Percentiles rank a stretch among this genome's conserved stretches.
These are phyloP conservation scores for Aspergillus mulundensis DNA, from an alignment of 495 filamentous ascomycete genomes.

Conservation along the genomic window DNA sequence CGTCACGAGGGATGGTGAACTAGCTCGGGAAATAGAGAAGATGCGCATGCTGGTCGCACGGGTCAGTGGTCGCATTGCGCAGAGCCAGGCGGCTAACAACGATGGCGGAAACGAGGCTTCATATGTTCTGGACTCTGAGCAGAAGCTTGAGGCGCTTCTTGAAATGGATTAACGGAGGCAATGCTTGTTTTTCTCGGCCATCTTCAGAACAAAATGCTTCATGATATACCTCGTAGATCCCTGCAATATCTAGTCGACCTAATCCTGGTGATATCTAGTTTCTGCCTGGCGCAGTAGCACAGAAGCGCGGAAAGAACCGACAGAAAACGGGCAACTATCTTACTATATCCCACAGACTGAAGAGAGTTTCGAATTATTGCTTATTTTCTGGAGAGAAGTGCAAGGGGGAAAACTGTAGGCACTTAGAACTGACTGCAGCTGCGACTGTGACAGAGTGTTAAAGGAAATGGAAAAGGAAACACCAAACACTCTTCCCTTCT, in stretches of 20 bases:
- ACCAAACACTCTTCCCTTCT: conserved; percentile 7
- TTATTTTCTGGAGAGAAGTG: conserved; percentile 15
- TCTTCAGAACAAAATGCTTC: background rate
- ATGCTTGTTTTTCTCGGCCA: background rate
- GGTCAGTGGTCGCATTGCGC: conserved; percentile 57
- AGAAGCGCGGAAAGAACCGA: background rate
- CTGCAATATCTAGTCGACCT: background rate
- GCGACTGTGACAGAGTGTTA: conserved; percentile 17
- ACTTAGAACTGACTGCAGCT: conserved; percentile 18
- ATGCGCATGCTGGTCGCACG: conserved; percentile 73
- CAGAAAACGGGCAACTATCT: background rate
- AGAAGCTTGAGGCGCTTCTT: conserved; percentile 35
- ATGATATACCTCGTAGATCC: background rate
- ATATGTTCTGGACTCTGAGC: conserved; percentile 28
- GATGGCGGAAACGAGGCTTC: conserved; percentile 17
- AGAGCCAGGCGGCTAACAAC: conserved; percentile 25
- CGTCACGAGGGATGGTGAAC: conserved; percentile 65
- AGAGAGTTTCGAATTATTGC: conserved; percentile 10
- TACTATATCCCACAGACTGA: background rate
- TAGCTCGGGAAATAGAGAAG: conserved; percentile 68
- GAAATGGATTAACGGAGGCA: conserved; percentile 25
- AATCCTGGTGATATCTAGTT: background rate
- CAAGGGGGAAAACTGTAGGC: conserved; percentile 21
- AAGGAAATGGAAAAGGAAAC: conserved; percentile 7
- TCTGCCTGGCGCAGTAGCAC: conserved; percentile 10